Evolutionary conservation across 306 rosid genomes (phyloP).

Genomic region (Luffa aegyptiaca): DNA sequence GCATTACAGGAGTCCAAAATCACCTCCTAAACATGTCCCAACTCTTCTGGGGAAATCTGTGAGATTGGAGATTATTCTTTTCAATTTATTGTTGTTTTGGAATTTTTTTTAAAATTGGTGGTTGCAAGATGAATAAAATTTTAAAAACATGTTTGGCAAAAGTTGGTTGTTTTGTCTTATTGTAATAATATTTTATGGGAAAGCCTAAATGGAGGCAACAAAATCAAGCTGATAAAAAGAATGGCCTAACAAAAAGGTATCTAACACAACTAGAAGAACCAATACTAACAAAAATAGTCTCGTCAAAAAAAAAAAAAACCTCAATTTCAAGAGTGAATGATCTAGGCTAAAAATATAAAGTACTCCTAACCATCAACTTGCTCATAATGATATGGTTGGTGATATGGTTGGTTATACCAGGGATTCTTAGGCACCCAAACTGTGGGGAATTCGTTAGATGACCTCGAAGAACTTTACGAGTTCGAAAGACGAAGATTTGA

Average conservation of each 20-base stretch:
- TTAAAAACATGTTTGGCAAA: not conserved
- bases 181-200: not conserved
- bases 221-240: not conserved
- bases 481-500: constrained; percentile 36
- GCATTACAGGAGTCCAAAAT: no score
- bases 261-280: not conserved
- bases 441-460: constrained; percentile 43
- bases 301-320: no score
- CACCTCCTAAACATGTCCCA: no score
- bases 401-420: constrained; percentile 19
- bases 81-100: not conserved
- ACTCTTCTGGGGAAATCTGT: not conserved
- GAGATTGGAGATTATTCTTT: not conserved
- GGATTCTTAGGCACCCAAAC: constrained; percentile 73
- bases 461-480: constrained; percentile 40
- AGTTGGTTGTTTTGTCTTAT: not conserved
- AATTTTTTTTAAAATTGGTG: not conserved
- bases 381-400: not conserved
- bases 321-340: not conserved
- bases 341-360: not conserved
- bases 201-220: not conserved
- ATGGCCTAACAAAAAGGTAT: not conserved
- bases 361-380: not conserved
- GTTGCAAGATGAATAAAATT: not conserved
- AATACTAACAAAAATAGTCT: not conserved